Evolutionary conservation across 1,284 basidiomycete genomes (phyloP).

Genomic region (Schizophyllum commune): DNA sequence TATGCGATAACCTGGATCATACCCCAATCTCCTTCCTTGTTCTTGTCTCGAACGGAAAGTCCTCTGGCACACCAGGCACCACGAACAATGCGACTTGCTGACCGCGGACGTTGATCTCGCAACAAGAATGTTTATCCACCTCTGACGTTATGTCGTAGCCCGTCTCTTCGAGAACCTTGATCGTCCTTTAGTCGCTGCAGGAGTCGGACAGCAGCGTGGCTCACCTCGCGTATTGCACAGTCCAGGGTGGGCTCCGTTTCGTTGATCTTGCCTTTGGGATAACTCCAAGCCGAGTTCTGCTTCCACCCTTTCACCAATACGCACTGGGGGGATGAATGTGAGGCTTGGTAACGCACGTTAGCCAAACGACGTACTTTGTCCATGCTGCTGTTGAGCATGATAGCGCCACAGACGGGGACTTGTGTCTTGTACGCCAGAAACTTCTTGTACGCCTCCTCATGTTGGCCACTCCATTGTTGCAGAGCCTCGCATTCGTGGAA

Average conservation of each 20-base stretch:
- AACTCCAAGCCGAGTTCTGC: conserved; percentile 93
- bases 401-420: conserved; percentile 98
- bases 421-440: conserved; percentile 96
- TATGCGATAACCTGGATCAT: conserved; percentile 27
- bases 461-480: conserved; percentile 71
- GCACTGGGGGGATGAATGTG: conserved; percentile 42
- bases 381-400: conserved; percentile 87
- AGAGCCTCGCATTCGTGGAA: conserved; percentile 80
- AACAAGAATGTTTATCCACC: conserved; percentile 64
- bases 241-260: conserved; percentile 77
- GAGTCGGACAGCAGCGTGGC: conserved; percentile 12
- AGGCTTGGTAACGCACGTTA: conserved; percentile 1
- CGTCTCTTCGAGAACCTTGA: conserved; percentile 87
- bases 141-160: conserved; percentile 79
- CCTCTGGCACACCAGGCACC: conserved; percentile 85
- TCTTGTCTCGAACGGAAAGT: conserved; percentile 85
- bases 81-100: conserved; percentile 90
- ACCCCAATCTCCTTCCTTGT: conserved; percentile 99
- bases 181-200: conserved; percentile 1
- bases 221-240: conserved; percentile 88
- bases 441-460: conserved; percentile 72
- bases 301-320: conserved; percentile 98
- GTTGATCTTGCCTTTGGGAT: conserved; percentile 99
- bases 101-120: conserved; percentile 86
- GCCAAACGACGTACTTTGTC: conserved; percentile 65